phyloP scores from a whole-genome alignment of 805 yeast species.

The Candida wancherniae region DNA sequence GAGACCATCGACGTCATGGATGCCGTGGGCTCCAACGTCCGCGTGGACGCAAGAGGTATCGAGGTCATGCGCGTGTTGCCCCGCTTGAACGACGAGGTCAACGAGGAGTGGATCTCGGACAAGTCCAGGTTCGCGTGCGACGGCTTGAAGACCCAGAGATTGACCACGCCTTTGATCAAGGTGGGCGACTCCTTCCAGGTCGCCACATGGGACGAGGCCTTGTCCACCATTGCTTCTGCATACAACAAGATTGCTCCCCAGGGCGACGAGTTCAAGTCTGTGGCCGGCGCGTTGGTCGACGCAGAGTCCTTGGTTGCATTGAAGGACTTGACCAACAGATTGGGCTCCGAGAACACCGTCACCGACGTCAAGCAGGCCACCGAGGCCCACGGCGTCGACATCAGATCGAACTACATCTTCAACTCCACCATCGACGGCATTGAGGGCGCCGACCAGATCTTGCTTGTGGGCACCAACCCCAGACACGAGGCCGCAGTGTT shows the following conservation, averaged over 20 bases:
- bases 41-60: conserved; percentile 83
- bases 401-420: conserved; percentile 75
- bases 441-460: conserved; percentile 77
- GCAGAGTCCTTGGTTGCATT: conserved; percentile 79
- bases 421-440: conserved; percentile 75
- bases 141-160: conserved; percentile 80
- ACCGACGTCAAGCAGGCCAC: conserved; percentile 61
- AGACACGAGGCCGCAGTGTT: conserved; percentile 87
- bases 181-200: conserved; percentile 63
- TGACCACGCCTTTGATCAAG: conserved; percentile 74
- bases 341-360: conserved; percentile 78
- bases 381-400: conserved; percentile 60
- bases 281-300: conserved; percentile 77
- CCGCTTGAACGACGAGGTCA: conserved; percentile 77
- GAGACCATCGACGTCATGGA: conserved; percentile 83
- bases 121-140: conserved; percentile 82
- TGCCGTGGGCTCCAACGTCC: conserved; percentile 74
- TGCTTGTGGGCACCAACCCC: conserved; percentile 82
- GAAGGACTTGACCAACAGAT: conserved; percentile 70
- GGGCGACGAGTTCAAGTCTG: conserved; percentile 71
- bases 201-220: conserved; percentile 86
- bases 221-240: conserved; percentile 62
- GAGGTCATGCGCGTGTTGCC: conserved; percentile 87
- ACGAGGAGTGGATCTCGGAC: conserved; percentile 90
- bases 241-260: conserved; percentile 50